A percentile compares a stretch with the other conserved stretches of the same genome.
These are phyloP conservation scores for Mrakia hoshinonis DNA, from an alignment of 768 basidiomycete genomes.

Conservation along the genomic window DNA sequence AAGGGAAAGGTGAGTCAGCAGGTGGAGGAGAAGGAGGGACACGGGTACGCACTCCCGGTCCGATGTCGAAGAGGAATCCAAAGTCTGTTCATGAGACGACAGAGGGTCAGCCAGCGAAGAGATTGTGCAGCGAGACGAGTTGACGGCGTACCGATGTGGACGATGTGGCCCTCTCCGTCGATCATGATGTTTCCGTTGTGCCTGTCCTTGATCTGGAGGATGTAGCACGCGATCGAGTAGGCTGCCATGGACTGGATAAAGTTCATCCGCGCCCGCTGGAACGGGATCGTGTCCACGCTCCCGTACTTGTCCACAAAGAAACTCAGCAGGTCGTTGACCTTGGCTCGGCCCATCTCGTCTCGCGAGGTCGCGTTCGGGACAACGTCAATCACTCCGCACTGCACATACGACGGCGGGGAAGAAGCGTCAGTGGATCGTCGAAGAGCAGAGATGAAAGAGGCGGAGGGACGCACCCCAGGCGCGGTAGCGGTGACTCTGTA, in stretches of 20 bases:
- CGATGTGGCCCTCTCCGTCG: constrained; percentile 91
- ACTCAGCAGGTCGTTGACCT: constrained; percentile 88
- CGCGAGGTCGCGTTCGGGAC: constrained; percentile 95
- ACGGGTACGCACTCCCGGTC: constrained; percentile 56
- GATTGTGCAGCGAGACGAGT: background rate
- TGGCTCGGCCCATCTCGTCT: constrained; percentile 98
- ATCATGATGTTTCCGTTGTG: constrained; percentile 99
- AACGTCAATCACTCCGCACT: constrained; percentile 98
- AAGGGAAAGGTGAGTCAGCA: constrained; percentile 9
- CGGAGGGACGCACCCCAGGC: constrained; percentile 63
- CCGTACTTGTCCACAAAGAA: constrained; percentile 95
- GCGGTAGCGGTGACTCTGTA: constrained; percentile 96
- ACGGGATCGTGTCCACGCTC: constrained; percentile 73
- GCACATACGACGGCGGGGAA: background rate
- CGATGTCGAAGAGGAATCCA: constrained; percentile 96
- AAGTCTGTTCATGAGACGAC: constrained; percentile 53
- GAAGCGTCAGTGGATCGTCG: background rate
- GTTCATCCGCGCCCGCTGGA: constrained; percentile 85
- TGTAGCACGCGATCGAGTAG: constrained; percentile 95
- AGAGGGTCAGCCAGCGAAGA: constrained; percentile 13
- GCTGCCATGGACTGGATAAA: constrained; percentile 99
- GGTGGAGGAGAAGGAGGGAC: constrained; percentile 9
- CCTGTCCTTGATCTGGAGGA: constrained; percentile 94
- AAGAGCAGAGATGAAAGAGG: background rate
- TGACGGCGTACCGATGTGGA: constrained; percentile 70